phyloP scores from a whole-genome alignment of 2,329 filamentous ascomycete genomes.

The Phialocephala subalpina region DNA sequence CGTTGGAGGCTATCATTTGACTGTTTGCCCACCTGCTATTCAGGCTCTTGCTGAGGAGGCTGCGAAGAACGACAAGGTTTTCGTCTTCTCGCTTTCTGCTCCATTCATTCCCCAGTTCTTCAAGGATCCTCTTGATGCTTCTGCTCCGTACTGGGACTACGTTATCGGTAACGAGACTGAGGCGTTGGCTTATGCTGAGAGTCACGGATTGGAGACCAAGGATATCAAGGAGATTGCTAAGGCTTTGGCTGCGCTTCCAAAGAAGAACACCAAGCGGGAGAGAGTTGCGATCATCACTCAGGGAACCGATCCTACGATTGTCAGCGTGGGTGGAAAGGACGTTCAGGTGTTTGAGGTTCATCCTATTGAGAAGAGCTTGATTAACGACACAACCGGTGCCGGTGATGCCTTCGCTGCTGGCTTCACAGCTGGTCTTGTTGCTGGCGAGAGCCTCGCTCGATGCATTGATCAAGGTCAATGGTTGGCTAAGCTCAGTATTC shows the following conservation, averaged over 20 bases:
- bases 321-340: slow-evolving; percentile 77
- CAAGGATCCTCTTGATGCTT: slow-evolving; percentile 91
- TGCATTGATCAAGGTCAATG: slow-evolving; percentile 94
- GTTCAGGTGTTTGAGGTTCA: slow-evolving; percentile 84
- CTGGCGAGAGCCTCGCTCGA: slow-evolving; percentile 81
- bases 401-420: slow-evolving; percentile 97
- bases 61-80: slow-evolving; percentile 86
- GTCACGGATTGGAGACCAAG: slow-evolving; percentile 76
- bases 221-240: slow-evolving; percentile 87
- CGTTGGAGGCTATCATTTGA: slow-evolving; percentile 96
- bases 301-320: slow-evolving; percentile 88
- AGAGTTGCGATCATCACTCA: slow-evolving; percentile 93
- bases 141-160: slow-evolving; percentile 92
- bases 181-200: slow-evolving; percentile 85
- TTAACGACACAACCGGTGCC: slow-evolving; percentile 96
- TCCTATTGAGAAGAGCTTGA: slow-evolving; percentile 77
- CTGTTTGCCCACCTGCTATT: slow-evolving; percentile 91
- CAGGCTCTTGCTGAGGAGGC: slow-evolving; percentile 91
- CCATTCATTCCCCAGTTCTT: slow-evolving; percentile 98
- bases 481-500: slow-evolving; percentile 92
- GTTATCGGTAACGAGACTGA: slow-evolving; percentile 98
- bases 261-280: slow-evolving; percentile 87
- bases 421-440: slow-evolving; percentile 87
- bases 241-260: slow-evolving; percentile 85
- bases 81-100: slow-evolving; percentile 90